Base-by-base conservation (phyloP, 192 early-diverging fungal genomes). In the Kickxella alabastrina region DNA sequence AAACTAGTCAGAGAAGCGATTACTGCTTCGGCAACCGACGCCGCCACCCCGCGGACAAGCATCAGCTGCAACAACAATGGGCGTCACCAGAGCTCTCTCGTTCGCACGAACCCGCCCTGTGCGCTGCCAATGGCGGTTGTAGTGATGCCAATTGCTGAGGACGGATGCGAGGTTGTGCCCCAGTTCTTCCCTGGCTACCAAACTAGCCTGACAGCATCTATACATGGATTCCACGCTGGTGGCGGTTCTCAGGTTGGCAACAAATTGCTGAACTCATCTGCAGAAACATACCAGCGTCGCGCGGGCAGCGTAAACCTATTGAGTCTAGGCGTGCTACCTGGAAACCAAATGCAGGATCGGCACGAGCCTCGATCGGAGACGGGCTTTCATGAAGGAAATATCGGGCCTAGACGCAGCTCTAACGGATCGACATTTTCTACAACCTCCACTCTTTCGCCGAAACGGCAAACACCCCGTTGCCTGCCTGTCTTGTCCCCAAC, bases 171-270 rank as follows among this genome's bases (percentile, higher is more conserved):
- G 36, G 50, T 59, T 8, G 67, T 70, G 41, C 68, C 68, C 1
- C 68, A 72, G 57, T 72, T 72, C 40, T 64, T 64, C 38, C 68
- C 62, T 4, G 57, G 62, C 6, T 72, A 54, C 43, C 43, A 52
- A 40, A 22, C 49, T 37, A 57, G 38, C 29, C 38, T 37, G 18
- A 10, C 38, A 4, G 26, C 54, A 4, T 15, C 15, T 10, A 26
- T 41, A 22, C 39, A 41, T 35, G 41, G 47, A 32, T 17, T 18
- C 40, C 19, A 19, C 41, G 21, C 25, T 31, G 3, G 23, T 18
- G 24, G 37, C 19, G 21, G 28, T 31, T 32, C 55, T 42, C 52
- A 23, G n/a, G n/a, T n/a, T n/a, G n/a, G n/a, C n/a, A n/a, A n/a
- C n/a, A n/a, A n/a, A n/a, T n/a, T n/a, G n/a, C n/a, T 27, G 18